phyloP scores from a whole-genome alignment of 2,329 filamentous ascomycete species.

The Clarireedia homoeocarpa region DNA sequence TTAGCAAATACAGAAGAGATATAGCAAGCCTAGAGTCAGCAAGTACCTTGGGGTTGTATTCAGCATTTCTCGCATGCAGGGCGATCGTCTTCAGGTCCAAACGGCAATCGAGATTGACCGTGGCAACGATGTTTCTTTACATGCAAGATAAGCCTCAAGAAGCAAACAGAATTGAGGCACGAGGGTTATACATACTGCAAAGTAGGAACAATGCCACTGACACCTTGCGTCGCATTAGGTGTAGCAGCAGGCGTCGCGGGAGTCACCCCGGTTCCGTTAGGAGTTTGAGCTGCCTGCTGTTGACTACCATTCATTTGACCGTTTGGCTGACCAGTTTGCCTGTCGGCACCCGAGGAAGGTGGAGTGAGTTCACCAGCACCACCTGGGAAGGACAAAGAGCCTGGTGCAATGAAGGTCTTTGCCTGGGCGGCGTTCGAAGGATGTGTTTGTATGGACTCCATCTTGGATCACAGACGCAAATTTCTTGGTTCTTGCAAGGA shows the following conservation, averaged over 20 bases:
- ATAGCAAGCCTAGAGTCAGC: conserved; percentile 37
- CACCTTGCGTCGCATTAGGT: conserved; percentile 69
- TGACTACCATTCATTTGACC: conserved; percentile 40
- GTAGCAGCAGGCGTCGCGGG: conserved; percentile 88
- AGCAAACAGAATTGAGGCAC: conserved; percentile 28
- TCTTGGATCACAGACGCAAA: conserved; percentile 33
- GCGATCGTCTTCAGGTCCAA: conserved; percentile 98
- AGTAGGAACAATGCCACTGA: conserved; percentile 85
- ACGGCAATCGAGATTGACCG: conserved; percentile 95
- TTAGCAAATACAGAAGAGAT: conserved; percentile 33
- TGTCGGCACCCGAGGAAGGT: conserved; percentile 64
- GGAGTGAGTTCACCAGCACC: conserved; percentile 77
- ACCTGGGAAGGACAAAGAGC: conserved; percentile 86
- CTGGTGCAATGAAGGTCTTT: conserved; percentile 88
- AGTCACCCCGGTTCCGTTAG: conserved; percentile 71
- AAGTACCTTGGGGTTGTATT: conserved; percentile 95
- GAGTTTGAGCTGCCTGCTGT: conserved; percentile 50
- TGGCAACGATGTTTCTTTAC: conserved; percentile 95
- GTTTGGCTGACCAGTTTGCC: conserved; percentile 42
- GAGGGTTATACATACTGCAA: conserved; percentile 80
- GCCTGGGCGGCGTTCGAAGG: conserved; percentile 87
- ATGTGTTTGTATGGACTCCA: conserved; percentile 89
- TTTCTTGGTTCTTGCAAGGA: conserved; percentile 13
- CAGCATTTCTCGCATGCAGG: conserved; percentile 93
- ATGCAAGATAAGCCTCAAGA: conserved; percentile 44